Conservation (phyloP, 2,329 filamentous ascomycete species). For the Pezicula neosporulosa region DNA sequence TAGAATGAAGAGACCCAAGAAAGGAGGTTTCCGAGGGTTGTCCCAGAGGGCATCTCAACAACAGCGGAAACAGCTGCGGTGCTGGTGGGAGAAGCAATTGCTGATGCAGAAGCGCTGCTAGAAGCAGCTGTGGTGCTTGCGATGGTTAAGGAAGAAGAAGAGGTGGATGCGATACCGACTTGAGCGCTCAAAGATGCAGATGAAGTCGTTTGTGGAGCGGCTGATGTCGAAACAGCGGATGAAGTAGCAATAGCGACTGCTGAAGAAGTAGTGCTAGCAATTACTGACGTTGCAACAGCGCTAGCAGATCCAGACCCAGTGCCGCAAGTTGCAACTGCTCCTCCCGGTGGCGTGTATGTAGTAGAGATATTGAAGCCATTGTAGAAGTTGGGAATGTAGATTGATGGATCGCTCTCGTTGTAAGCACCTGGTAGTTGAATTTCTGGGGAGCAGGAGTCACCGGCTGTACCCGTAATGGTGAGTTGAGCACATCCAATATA, state of each 20-base stretch:
- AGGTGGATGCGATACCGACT: no score
- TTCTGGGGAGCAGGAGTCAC: conserved; percentile 12
- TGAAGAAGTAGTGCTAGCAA: neutral
- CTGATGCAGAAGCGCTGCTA: neutral
- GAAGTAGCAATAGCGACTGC: neutral
- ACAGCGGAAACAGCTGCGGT: neutral
- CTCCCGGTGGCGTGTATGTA: conserved; percentile 18
- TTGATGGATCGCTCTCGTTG: conserved; percentile 14
- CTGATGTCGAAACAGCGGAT: conserved; percentile 3
- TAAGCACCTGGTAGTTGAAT: conserved; percentile 21
- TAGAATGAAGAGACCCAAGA: no score
- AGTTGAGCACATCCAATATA: conserved; percentile 24
- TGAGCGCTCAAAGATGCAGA: neutral
- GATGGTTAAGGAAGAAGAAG: no score
- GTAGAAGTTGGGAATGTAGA: conserved; percentile 21
- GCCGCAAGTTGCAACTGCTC: conserved; percentile 13
- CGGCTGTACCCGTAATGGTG: conserved; percentile 16
- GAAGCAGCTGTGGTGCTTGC: neutral
- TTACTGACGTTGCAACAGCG: neutral
- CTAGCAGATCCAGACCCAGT: conserved; percentile 5
- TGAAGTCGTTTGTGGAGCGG: neutral
- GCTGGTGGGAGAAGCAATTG: neutral
- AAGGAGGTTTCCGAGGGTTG: no score
- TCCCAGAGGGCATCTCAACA: neutral
- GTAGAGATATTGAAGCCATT: conserved; percentile 15